These are phyloP conservation scores for Arachis stenosperma DNA, from an alignment of 306 rosid genomes.

Conservation along the genomic window DNA sequence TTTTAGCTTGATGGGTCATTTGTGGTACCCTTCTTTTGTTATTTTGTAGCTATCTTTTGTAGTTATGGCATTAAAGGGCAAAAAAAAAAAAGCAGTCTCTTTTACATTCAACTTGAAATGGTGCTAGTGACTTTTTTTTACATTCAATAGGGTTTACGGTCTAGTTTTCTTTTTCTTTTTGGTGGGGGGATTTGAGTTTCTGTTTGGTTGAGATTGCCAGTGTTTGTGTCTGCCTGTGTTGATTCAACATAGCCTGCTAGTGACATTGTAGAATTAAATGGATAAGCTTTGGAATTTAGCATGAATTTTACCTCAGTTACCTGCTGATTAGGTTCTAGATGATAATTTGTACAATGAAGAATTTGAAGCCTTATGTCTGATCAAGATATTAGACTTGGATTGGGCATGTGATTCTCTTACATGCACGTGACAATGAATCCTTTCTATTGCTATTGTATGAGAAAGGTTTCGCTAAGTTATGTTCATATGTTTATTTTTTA, in stretches of 20 bases:
- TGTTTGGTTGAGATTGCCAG: too few relatives aligned
- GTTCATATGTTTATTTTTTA: slow-evolving; percentile 11
- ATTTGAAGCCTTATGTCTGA: slow-evolving; percentile 18
- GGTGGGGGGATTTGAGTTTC: too few relatives aligned
- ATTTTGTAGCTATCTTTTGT: neutral
- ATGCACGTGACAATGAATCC: neutral
- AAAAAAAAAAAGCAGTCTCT: neutral
- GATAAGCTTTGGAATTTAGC: neutral
- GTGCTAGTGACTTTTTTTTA: too few relatives aligned
- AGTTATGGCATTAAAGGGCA: neutral
- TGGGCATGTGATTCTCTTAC: neutral
- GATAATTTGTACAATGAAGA: neutral
- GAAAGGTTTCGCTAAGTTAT: slow-evolving; percentile 4
- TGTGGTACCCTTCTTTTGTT: neutral
- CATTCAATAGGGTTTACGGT: too few relatives aligned
- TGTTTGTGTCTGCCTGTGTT: too few relatives aligned
- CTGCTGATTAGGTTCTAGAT: slow-evolving; percentile 19
- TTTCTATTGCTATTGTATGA: neutral
- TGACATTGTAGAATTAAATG: too few relatives aligned
- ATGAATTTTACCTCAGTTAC: slow-evolving; percentile 14
- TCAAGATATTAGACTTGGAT: slow-evolving; percentile 21
- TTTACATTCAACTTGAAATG: too few relatives aligned
- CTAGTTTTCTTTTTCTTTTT: too few relatives aligned
- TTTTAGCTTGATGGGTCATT: slow-evolving; percentile 23
- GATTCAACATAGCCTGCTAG: too few relatives aligned